Base-by-base conservation (phyloP, 257 asterid genomes). In the Nicotiana tabacum region DNA sequence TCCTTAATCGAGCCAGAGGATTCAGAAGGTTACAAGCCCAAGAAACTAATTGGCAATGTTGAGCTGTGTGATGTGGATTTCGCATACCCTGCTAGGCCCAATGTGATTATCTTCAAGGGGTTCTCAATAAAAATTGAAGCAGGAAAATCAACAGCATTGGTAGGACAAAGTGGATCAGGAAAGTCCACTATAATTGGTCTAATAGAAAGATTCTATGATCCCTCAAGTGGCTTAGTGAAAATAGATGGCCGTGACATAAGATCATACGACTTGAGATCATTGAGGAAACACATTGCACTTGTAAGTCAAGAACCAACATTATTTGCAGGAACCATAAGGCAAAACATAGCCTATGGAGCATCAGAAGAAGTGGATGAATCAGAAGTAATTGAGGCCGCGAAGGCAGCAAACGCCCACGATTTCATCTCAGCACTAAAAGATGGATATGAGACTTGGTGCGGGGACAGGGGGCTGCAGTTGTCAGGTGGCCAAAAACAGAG, bases 401-500 rank as follows among this genome's bases (percentile, higher is more conserved):
- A 94, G 87, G 92, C 92, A 16, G 99, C 97, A 5, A 95, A 95
- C 46, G 98, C 98, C 0, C 98, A 95, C 6, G 95, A 92, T 15
- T 95, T 95, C 87, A 92, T 94, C 24, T 83, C 96, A 0, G 91
- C 90, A 4, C 55, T 95, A 21, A 90, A 91, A 53, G 90, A 94
- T 4, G 98, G 99, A 2, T 95, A 92, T 43, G 88, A 86, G 13
- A 93, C 98, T 0, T 88, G 89, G 82, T 94, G 99, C n/a, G 99
- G 99, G 0, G 99, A 95, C 68, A 83, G 94, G 33, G 99, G 99
- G 32, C 43, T 91, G 64, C 99, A 95, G 70, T 85, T 95, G 17
- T 95, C 98, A 0, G 99, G 98, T 0, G 99, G 99, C 0, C 99
- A 95, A 83, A 95, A 95, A 84, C 99, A 95, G 80, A 82, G 98